Percentiles rank a stretch among this genome's conserved stretches.
These are phyloP conservation scores for Ophiocordyceps australis DNA, from an alignment of 2,329 filamentous ascomycete genomes.

Conservation along the genomic window DNA sequence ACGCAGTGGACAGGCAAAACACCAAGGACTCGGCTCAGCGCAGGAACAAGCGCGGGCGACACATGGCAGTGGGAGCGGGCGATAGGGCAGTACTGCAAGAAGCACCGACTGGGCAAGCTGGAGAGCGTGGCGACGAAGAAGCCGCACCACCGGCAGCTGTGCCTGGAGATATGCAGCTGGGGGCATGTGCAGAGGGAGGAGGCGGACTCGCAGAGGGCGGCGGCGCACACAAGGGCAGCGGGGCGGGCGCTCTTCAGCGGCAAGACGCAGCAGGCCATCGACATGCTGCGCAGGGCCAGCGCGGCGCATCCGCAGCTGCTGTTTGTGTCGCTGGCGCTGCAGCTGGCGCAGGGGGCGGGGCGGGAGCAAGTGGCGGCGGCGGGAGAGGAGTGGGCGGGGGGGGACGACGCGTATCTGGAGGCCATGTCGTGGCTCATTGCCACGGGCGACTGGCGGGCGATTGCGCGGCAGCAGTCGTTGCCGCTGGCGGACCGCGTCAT, in stretches of 20 bases:
- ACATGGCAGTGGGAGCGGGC: conserved; percentile 38
- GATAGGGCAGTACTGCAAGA: conserved; percentile 45
- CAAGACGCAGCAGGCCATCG: conserved; percentile 47
- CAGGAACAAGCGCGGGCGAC: conserved; percentile 26
- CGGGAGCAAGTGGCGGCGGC: conserved; percentile 34
- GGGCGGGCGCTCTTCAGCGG: conserved; percentile 61
- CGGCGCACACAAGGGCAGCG: conserved; percentile 52
- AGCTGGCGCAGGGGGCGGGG: conserved; percentile 34
- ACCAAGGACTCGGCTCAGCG: conserved; percentile 25
- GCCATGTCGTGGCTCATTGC: conserved; percentile 65
- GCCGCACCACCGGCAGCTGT: conserved; percentile 55
- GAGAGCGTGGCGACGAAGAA: conserved; percentile 44
- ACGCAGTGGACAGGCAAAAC: conserved; percentile 22
- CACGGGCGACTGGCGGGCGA: conserved; percentile 56
- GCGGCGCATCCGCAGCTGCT: conserved; percentile 43
- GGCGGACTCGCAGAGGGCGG: conserved; percentile 26
- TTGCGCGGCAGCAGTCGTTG: conserved; percentile 55
- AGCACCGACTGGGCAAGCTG: conserved; percentile 41
- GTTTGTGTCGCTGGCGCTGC: conserved; percentile 49
- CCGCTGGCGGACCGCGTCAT: conserved; percentile 58
- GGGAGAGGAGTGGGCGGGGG: conserved; percentile 38
- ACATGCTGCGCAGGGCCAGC: conserved; percentile 51
- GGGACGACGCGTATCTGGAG: conserved; percentile 61
- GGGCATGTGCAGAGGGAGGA: conserved; percentile 35
- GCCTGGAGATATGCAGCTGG: conserved; percentile 59